Evolutionary conservation across 805 yeast genomes (phyloP).

Genomic region (Grigorovia yakushimaensis): DNA sequence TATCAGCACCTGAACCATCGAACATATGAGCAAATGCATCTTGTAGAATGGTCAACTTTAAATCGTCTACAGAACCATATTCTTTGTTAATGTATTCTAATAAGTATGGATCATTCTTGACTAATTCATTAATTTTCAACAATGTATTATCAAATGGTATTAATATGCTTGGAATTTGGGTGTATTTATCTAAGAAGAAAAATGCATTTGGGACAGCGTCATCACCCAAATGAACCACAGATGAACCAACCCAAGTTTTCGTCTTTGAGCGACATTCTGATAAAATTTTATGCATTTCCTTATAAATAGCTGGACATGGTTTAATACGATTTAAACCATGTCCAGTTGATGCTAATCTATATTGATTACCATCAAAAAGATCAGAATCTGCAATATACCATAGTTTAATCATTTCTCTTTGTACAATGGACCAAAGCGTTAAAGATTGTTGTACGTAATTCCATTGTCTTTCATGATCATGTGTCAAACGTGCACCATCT

Average conservation of each 20-base stretch:
- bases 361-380: constrained; percentile 44
- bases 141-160: constrained; percentile 61
- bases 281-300: constrained; percentile 62
- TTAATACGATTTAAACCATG: constrained; percentile 75
- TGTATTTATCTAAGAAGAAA: constrained; percentile 68
- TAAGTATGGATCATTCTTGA: constrained; percentile 40
- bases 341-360: constrained; percentile 61
- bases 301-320: constrained; percentile 57
- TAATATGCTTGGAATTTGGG: constrained; percentile 68
- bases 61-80: constrained; percentile 45
- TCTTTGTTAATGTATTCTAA: constrained; percentile 45
- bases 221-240: constrained; percentile 74
- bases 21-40: constrained; percentile 39
- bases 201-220: constrained; percentile 77
- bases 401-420: constrained; percentile 65
- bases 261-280: constrained; percentile 54
- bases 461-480: constrained; percentile 62
- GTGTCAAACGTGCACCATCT: constrained; percentile 63
- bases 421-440: constrained; percentile 65
- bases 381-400: constrained; percentile 76
- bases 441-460: constrained; percentile 69
- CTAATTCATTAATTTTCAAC: constrained; percentile 40
- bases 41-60: constrained; percentile 37
- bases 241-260: constrained; percentile 69
- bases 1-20: constrained; percentile 79